phyloP scores from a whole-genome alignment of 371 early-diverging fungal species.

The Lichtheimia ornata region DNA sequence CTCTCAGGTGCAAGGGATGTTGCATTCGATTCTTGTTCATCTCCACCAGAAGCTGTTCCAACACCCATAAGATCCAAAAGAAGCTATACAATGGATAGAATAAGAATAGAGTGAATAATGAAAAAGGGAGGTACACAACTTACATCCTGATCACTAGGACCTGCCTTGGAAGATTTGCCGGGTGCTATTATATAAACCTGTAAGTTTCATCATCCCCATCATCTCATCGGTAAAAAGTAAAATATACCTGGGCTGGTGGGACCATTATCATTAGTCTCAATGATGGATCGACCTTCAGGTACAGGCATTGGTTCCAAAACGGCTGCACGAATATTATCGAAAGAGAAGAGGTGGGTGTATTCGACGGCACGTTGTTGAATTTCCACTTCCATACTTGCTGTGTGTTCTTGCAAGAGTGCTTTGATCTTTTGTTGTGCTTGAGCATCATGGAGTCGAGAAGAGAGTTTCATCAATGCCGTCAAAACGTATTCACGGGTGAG shows the following conservation, averaged over 20 bases:
- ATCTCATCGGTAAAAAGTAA: not conserved
- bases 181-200: constrained; percentile 22
- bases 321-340: constrained; percentile 76
- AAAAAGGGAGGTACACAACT: constrained; percentile 9
- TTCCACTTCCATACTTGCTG: constrained; percentile 83
- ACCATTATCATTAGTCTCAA: constrained; percentile 22
- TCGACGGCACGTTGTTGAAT: constrained; percentile 94
- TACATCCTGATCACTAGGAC: constrained; percentile 62
- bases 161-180: constrained; percentile 36
- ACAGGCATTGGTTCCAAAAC: constrained; percentile 94
- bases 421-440: constrained; percentile 52
- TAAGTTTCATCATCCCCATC: not conserved
- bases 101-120: not conserved
- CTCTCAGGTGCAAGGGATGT: constrained; percentile 37
- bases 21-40: constrained; percentile 12
- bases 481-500: constrained; percentile 81
- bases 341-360: constrained; percentile 78
- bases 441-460: constrained; percentile 71
- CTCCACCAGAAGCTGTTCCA: constrained; percentile 49
- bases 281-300: constrained; percentile 65
- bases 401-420: constrained; percentile 60
- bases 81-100: constrained; percentile 28
- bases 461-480: constrained; percentile 88
- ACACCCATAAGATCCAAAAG: constrained; percentile 86
- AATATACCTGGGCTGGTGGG: constrained; percentile 34